Conservation (phyloP, 2,329 filamentous ascomycete species). For the Phyllosticta capitalensis region DNA sequence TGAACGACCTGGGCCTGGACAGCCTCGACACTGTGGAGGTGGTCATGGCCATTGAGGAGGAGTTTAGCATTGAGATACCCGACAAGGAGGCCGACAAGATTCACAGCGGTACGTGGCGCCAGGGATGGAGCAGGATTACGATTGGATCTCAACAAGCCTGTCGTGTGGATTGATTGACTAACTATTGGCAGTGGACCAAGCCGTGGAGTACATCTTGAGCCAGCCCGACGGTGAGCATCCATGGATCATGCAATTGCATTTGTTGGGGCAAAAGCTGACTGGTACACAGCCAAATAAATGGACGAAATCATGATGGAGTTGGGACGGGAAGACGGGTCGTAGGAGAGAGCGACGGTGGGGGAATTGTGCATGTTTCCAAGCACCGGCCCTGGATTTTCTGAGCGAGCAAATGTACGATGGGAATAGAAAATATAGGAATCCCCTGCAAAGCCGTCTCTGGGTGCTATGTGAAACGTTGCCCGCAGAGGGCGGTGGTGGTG, state of each 20-base stretch:
- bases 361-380: constrained; percentile 17
- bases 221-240: constrained; percentile 75
- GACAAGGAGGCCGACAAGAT: constrained; percentile 94
- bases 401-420: constrained; percentile 21
- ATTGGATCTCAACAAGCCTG: not conserved
- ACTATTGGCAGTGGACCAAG: constrained; percentile 66
- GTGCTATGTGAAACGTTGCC: constrained; percentile 10
- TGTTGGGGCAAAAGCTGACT: constrained; percentile 15
- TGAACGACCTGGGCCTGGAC: constrained; percentile 94
- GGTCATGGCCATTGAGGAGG: constrained; percentile 99
- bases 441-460: not conserved
- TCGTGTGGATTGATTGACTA: constrained; percentile 16
- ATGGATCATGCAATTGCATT: not conserved
- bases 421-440: constrained; percentile 23
- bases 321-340: constrained; percentile 13
- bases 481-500: not conserved
- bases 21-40: constrained; percentile 98
- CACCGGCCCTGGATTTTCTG: constrained; percentile 26
- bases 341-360: constrained; percentile 15
- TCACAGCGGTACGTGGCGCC: constrained; percentile 66
- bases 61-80: constrained; percentile 91
- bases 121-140: not conserved
- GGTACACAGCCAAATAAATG: constrained; percentile 23
- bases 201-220: constrained; percentile 84
- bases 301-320: constrained; percentile 12